Base-by-base conservation (phyloP, 2,329 filamentous ascomycete genomes). In the Fonsecaea monophora region DNA sequence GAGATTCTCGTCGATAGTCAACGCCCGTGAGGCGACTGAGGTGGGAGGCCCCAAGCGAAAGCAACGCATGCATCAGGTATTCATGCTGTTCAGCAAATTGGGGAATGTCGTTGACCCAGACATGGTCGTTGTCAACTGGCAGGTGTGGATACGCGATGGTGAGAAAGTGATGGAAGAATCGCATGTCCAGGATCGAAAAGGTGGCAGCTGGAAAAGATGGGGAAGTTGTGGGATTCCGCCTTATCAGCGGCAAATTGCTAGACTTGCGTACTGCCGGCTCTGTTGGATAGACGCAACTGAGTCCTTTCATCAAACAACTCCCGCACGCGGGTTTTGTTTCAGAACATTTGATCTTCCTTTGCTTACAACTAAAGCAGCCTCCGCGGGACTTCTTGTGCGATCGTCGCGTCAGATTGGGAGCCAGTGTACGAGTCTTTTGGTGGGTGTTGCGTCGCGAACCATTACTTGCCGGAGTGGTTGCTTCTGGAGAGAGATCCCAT, bases 51-150 rank as follows among this genome's bases (percentile, higher is more conserved):
- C 89, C 83, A 67, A 90, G 83, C 12, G 88, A 88, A 0, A 90
- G 82, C 59, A 92, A 88, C 4, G 89, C 87, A 74, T 92, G 89
- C 85, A 92, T 90, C 9, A 90, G 81, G 66, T 87, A 90, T 64
- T 89, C 86, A 70, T 89, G 84, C 84, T 88, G 87, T 69, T 91
- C 87, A 1, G 89, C 89, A 65, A 91, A 84, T 68, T 86, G 86
- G 0, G 89, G 88, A 9, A 92, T 84, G 65, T 89, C 84, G 32
- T 88, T 87, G 6, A 86, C 86, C 89, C 89, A 92, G 13, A 90
- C 81, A 7, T 83, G 80, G 69, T 91, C 87, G 68, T 88, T 87
- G 48, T 87, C 88, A 18, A 90, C 77, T 0, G 89, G 88, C 30
- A 90, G 82, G 75, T 88, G 85, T 2, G 89, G 89, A 72, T 87